A percentile compares a stretch with the other conserved stretches of the same genome.
Conservation (phyloP, 441 rosid genomes). For the Populus hybrid region DNA sequence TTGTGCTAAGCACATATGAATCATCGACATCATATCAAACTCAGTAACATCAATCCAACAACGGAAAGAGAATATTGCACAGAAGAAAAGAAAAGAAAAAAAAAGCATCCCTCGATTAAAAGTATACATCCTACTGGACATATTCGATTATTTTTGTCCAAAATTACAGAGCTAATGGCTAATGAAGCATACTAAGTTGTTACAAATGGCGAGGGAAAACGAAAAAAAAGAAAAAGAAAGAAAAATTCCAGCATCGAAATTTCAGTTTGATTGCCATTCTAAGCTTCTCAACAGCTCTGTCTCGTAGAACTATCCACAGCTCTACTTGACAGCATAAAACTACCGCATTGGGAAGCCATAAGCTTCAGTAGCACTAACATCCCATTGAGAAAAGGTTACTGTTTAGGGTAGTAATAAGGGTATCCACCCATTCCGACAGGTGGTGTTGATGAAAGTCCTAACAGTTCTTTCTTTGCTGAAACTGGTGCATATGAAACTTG, state of each 20-base stretch:
- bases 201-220: background rate
- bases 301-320: background rate
- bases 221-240: too few relatives aligned
- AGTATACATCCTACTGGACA: too few relatives aligned
- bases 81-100: too few relatives aligned
- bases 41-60: too few relatives aligned
- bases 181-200: too few relatives aligned
- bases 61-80: too few relatives aligned
- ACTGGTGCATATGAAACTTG: conserved; percentile 32
- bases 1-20: too few relatives aligned
- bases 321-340: background rate
- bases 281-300: background rate
- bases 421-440: conserved; percentile 47
- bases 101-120: too few relatives aligned
- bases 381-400: conserved; percentile 10
- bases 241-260: background rate
- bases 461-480: conserved; percentile 35
- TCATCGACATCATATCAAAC: too few relatives aligned
- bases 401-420: conserved; percentile 41
- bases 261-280: conserved; percentile 6
- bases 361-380: background rate
- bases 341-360: background rate
- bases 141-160: too few relatives aligned
- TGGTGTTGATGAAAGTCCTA: conserved; percentile 29
- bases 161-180: too few relatives aligned